phyloP scores from a whole-genome alignment of 2,329 filamentous ascomycete genomes.

The Plenodomus biglobosus region DNA sequence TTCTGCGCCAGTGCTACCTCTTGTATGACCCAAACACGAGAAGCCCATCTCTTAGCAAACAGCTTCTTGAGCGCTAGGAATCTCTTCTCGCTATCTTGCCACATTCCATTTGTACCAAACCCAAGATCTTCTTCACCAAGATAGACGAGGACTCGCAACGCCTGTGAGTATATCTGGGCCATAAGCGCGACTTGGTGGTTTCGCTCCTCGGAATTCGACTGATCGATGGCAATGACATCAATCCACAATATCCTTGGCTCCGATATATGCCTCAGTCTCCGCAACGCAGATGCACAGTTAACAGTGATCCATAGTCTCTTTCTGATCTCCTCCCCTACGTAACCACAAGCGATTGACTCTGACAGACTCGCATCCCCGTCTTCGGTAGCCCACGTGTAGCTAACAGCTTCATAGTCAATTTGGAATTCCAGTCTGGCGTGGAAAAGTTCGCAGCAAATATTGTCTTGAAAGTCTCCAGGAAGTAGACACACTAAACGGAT shows the following conservation, averaged over 20 bases:
- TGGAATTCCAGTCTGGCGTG: slow-evolving; percentile 1
- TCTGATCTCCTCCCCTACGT: not conserved
- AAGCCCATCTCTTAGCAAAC: slow-evolving; percentile 3
- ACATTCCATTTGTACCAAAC: not conserved
- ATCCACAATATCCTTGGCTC: slow-evolving; percentile 6
- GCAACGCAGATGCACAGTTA: slow-evolving; percentile 8
- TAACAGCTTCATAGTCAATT: slow-evolving; percentile 13
- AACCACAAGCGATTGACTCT: not conserved
- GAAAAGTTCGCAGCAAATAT: slow-evolving; percentile 4
- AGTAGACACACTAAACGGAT: slow-evolving; percentile 2
- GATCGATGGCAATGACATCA: slow-evolving; percentile 16
- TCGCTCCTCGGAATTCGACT: slow-evolving; percentile 9
- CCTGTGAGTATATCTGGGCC: slow-evolving; percentile 10
- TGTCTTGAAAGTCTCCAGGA: slow-evolving; percentile 1
- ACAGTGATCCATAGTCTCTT: slow-evolving; percentile 2
- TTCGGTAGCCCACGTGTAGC: slow-evolving; percentile 16
- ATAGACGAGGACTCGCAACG: slow-evolving; percentile 3
- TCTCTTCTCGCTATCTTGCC: not conserved
- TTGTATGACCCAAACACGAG: slow-evolving; percentile 17
- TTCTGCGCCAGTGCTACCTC: slow-evolving; percentile 16
- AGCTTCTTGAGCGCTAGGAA: not conserved
- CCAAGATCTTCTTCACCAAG: slow-evolving; percentile 4
- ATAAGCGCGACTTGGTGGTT: slow-evolving; percentile 16
- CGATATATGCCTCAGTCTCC: slow-evolving; percentile 1
- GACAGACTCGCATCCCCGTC: slow-evolving; percentile 4